A percentile compares a stretch with the other conserved stretches of the same genome.
phyloP scores from a whole-genome alignment of 345 rosid species.

The Citropsis articulata region DNA sequence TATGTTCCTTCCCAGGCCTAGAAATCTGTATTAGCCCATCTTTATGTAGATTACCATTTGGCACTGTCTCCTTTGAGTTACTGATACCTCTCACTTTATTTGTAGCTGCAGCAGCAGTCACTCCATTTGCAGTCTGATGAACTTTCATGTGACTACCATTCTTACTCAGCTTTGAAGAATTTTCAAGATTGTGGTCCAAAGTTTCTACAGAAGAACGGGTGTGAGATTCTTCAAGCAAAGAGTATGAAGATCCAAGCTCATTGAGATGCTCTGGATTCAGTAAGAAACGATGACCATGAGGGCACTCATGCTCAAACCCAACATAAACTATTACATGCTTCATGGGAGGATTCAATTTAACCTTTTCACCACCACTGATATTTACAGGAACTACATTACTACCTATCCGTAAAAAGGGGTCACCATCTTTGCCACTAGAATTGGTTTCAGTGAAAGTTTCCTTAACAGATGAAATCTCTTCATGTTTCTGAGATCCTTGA shows the following conservation, averaged over 20 bases:
- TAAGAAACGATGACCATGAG: constrained; percentile 77
- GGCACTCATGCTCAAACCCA: constrained; percentile 92
- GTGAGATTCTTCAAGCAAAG: constrained; percentile 43
- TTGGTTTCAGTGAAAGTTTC: constrained; percentile 32
- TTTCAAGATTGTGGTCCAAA: no score
- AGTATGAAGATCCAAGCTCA: constrained; percentile 56
- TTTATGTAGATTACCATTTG: constrained; percentile 27
- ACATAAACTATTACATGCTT: constrained; percentile 54
- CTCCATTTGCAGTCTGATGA: constrained; percentile 39
- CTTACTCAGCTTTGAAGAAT: constrained; percentile 37
- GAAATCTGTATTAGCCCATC: constrained; percentile 25
- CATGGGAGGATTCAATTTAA: constrained; percentile 25
- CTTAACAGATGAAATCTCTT: constrained; percentile 29
- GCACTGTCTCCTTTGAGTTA: constrained; percentile 38
- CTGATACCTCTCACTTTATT: constrained; percentile 45
- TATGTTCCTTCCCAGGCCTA: constrained; percentile 35
- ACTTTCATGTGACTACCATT: constrained; percentile 44
- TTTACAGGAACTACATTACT: constrained; percentile 55
- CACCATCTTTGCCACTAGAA: constrained; percentile 18
- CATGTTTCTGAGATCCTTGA: constrained; percentile 41
- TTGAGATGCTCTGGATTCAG: constrained; percentile 53
- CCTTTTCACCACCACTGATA: constrained; percentile 36
- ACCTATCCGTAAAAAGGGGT: constrained; percentile 58
- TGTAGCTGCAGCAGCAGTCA: constrained; percentile 29
- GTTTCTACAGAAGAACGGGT: no score